phyloP scores from a whole-genome alignment of 2,329 filamentous ascomycete species.

The Colletotrichum salicis region DNA sequence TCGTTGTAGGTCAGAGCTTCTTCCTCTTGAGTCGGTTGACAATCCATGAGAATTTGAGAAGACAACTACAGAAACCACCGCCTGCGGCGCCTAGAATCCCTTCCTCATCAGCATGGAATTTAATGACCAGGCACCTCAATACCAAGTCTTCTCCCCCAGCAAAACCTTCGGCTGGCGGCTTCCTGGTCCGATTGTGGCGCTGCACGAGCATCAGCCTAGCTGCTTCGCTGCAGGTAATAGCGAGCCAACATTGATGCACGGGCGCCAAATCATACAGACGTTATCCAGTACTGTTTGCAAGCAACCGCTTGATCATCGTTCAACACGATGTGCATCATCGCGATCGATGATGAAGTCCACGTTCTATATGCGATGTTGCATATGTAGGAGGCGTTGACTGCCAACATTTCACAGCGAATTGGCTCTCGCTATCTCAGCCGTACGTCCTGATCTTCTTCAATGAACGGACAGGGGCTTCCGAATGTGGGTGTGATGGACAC shows the following conservation, averaged over 20 bases:
- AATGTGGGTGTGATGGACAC: slow-evolving; percentile 22
- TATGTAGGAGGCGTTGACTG: not conserved
- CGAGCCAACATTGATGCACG: not conserved
- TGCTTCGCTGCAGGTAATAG: not conserved
- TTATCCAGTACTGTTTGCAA: slow-evolving; percentile 7
- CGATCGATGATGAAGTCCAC: not conserved
- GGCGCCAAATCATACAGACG: not conserved
- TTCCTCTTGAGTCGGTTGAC: not conserved
- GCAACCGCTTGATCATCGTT: not conserved
- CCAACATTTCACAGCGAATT: not conserved
- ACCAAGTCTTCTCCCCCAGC: not conserved
- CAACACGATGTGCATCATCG: not conserved
- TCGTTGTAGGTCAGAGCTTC: slow-evolving; percentile 12
- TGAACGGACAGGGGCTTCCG: slow-evolving; percentile 10
- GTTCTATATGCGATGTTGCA: not conserved
- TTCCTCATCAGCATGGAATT: not conserved
- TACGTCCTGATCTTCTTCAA: slow-evolving; percentile 9
- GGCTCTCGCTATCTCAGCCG: not conserved
- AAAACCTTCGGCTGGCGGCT: not conserved
- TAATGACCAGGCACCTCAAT: not conserved
- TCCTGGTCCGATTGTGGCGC: not conserved
- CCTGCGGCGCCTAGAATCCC: not conserved
- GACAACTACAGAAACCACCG: not conserved
- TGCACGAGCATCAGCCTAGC: not conserved
- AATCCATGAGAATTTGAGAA: not conserved